phyloP scores from a whole-genome alignment of 2,329 filamentous ascomycete species.

The Alternaria gaisen region DNA sequence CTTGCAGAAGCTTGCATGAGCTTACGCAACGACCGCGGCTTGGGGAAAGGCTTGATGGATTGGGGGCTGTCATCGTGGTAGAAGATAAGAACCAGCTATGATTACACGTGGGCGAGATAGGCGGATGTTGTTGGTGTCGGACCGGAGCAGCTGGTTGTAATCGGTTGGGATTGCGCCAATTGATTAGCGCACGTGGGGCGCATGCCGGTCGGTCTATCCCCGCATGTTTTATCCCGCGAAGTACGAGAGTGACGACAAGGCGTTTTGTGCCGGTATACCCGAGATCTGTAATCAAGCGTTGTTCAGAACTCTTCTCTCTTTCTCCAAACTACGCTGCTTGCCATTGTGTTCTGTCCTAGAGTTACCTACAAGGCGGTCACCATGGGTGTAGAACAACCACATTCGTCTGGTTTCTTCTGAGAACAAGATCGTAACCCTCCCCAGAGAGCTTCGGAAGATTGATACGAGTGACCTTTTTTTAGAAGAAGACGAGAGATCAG shows the following conservation, averaged over 20 bases:
- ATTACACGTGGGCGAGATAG: neutral
- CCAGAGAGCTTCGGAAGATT: too few species aligned
- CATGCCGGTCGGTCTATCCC: neutral
- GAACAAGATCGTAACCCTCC: too few species aligned
- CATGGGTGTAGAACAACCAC: too few species aligned
- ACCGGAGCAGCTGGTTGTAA: neutral
- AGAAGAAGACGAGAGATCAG: too few species aligned
- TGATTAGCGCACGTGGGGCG: constrained; percentile 7
- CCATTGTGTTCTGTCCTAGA: neutral
- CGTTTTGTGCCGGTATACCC: neutral
- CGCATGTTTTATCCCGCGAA: neutral
- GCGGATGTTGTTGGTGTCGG: neutral
- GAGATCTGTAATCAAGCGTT: neutral
- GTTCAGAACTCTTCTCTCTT: neutral
- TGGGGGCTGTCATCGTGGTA: neutral
- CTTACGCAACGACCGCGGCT: neutral
- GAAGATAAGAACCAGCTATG: neutral
- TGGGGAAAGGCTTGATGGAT: constrained; percentile 1
- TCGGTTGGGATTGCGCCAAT: constrained; percentile 1
- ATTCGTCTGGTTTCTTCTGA: too few species aligned
- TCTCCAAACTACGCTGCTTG: neutral
- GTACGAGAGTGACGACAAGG: neutral
- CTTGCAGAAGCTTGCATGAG: constrained; percentile 2
- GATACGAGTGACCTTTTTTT: too few species aligned
- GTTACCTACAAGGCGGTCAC: too few species aligned